phyloP scores from a whole-genome alignment of 768 basidiomycete genomes.

The Sistotremastrum suecicum region DNA sequence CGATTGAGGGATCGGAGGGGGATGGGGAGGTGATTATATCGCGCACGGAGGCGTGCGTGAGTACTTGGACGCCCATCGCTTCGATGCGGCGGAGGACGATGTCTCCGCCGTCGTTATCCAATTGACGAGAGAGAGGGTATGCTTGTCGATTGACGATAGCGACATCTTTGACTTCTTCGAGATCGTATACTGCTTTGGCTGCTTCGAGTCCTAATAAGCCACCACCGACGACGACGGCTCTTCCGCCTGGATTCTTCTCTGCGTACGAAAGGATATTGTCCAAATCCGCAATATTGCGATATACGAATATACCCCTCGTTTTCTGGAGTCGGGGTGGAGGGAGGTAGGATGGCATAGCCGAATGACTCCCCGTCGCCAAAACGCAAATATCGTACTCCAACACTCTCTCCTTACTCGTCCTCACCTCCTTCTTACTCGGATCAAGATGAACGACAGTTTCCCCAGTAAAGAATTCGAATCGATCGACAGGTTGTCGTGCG shows the following conservation, averaged over 20 bases:
- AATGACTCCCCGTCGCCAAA: slow-evolving; percentile 56
- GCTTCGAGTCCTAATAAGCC: slow-evolving; percentile 63
- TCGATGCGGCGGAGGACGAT: slow-evolving; percentile 47
- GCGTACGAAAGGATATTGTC: slow-evolving; percentile 49
- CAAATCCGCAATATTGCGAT: slow-evolving; percentile 58
- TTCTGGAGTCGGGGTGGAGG: slow-evolving; percentile 22
- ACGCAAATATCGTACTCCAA: slow-evolving; percentile 48
- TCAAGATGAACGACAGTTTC: slow-evolving; percentile 31
- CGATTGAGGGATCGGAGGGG: slow-evolving; percentile 14
- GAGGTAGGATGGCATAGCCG: slow-evolving; percentile 45
- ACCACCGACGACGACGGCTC: slow-evolving; percentile 50
- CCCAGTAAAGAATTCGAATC: slow-evolving; percentile 37
- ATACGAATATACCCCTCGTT: slow-evolving; percentile 51
- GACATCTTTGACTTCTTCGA: slow-evolving; percentile 31
- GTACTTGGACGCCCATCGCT: slow-evolving; percentile 41
- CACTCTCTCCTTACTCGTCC: slow-evolving; percentile 29
- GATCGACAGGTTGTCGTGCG: slow-evolving; percentile 37
- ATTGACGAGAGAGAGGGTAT: slow-evolving; percentile 43
- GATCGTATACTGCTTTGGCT: slow-evolving; percentile 56
- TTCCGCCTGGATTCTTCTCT: slow-evolving; percentile 27
- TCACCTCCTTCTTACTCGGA: slow-evolving; percentile 25
- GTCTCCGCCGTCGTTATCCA: slow-evolving; percentile 42
- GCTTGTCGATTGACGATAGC: slow-evolving; percentile 37
- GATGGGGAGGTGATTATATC: slow-evolving; percentile 23
- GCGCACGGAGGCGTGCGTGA: slow-evolving; percentile 26